Base-by-base conservation (phyloP, 768 basidiomycete genomes). In the Auricularia sp. region DNA sequence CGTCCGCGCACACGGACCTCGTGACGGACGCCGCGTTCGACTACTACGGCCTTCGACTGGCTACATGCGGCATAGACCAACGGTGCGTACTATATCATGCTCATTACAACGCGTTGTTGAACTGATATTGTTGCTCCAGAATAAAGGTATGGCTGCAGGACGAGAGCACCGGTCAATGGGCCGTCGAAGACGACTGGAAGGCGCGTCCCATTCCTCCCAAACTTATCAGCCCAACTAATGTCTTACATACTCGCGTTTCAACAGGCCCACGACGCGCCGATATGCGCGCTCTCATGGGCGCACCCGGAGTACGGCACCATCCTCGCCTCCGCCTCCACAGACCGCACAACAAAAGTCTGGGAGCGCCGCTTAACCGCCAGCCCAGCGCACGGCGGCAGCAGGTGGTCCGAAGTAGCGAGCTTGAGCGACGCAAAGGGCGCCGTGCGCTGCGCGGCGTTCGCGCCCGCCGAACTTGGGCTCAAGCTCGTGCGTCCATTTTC, bases 221-320 rank as follows among this genome's bases (percentile, higher is more conserved):
- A 16, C 42, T n/a, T 34, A 44, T 47, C 11, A 44, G 37, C 21
- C 18, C 36, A 54, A 68, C 29, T 29, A 29, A 29, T 29, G 29
- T 29, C 29, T 29, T 34, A 1, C 1, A n/a, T 59, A 42, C 63
- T 14, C 39, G 66, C 61, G 63, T 44, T n/a, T 63, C 29, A 13
- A 42, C 70, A 96, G 92, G 96, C 95, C n/a, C 95, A 98, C 73
- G 93, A 96, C 70, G 94, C 94, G 16, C 86, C 95, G 0, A 81
- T 97, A 44, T 85, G 92, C 7, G 87, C 83, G 73, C 70, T 97
- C 14, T 83, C 84, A 63, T 98, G 94, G 91, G 93, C 93, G 1
- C 94, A 95, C 72, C 94, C 96, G 3, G 88, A 94, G 74, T 94
- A 94, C 66, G 95, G 94, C 3, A 83, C 86, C 1, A 83, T 97